Percentiles rank a stretch among this genome's conserved stretches.
Conservation (phyloP, 345 rosid species). For the Firmiana major region DNA sequence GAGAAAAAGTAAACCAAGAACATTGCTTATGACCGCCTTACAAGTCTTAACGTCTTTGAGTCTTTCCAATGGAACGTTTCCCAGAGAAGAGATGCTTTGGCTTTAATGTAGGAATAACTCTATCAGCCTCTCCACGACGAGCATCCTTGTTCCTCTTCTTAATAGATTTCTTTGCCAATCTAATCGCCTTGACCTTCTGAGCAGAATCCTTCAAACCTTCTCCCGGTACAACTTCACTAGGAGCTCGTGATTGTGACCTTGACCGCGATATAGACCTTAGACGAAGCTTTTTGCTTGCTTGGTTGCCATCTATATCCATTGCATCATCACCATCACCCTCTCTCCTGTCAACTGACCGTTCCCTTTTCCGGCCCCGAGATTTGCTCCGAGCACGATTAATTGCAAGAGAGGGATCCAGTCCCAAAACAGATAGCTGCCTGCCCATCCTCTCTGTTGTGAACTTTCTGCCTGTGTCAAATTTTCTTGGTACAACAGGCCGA, state of each 20-base stretch:
- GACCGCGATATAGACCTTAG: conserved; percentile 44
- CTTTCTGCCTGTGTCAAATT: conserved; percentile 46
- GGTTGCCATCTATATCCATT: conserved; percentile 53
- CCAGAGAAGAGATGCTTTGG: conserved; percentile 71
- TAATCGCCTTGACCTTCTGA: conserved; percentile 51
- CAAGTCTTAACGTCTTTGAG: conserved; percentile 44
- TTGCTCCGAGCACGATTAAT: conserved; percentile 44
- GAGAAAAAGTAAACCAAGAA: no score
- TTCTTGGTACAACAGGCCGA: conserved; percentile 51
- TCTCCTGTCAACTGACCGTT: conserved; percentile 36
- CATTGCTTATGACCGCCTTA: no score
- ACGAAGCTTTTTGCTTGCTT: conserved; percentile 56
- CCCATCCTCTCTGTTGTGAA: conserved; percentile 56
- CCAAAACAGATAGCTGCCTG: conserved; percentile 49
- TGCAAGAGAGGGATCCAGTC: conserved; percentile 42
- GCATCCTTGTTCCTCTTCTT: conserved; percentile 84
- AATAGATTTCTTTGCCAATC: conserved; percentile 40
- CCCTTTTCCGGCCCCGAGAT: conserved; percentile 59
- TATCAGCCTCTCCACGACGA: conserved; percentile 72
- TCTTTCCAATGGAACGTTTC: conserved; percentile 72
- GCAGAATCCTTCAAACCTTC: conserved; percentile 80
- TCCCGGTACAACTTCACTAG: conserved; percentile 72
- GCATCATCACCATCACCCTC: conserved; percentile 29
- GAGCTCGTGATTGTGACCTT: conserved; percentile 59
- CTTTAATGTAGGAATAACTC: conserved; percentile 57